Conservation (phyloP, 2,329 filamentous ascomycete species). For the Aspergillus sp. region DNA sequence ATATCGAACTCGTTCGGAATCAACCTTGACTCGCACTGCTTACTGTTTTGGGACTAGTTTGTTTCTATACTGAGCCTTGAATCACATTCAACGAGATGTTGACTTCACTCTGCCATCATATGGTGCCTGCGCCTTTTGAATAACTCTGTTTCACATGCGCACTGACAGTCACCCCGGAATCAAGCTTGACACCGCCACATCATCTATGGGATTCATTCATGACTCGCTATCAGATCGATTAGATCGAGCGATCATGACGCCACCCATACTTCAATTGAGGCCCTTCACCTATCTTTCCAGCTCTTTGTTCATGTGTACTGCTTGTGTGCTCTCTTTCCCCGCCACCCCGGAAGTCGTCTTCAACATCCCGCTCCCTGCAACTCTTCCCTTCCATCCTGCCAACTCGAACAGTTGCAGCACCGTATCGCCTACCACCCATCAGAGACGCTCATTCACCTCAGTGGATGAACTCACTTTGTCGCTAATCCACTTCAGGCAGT, state of each 20-base stretch:
- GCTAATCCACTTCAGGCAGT: conserved; percentile 54
- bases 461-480: conserved; percentile 57
- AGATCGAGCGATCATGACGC: not conserved
- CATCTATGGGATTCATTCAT: not conserved
- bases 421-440: conserved; percentile 44
- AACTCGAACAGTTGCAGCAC: conserved; percentile 63
- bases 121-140: not conserved
- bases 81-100: not conserved
- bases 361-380: not conserved
- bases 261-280: not conserved
- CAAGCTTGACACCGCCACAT: not conserved
- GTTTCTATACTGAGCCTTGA: not conserved
- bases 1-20: not conserved
- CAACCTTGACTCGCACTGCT: not conserved
- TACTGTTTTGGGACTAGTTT: not conserved
- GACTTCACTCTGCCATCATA: not conserved
- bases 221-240: not conserved
- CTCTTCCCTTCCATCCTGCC: conserved; percentile 61
- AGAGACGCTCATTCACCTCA: not conserved
- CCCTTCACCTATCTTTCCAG: not conserved
- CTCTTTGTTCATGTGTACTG: not conserved
- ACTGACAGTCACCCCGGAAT: not conserved
- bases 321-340: not conserved
- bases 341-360: not conserved
- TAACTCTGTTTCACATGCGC: not conserved